Evolutionary conservation across 179 eudicot species (phyloP).

Genomic region (Heliamphora pulchella): DNA sequence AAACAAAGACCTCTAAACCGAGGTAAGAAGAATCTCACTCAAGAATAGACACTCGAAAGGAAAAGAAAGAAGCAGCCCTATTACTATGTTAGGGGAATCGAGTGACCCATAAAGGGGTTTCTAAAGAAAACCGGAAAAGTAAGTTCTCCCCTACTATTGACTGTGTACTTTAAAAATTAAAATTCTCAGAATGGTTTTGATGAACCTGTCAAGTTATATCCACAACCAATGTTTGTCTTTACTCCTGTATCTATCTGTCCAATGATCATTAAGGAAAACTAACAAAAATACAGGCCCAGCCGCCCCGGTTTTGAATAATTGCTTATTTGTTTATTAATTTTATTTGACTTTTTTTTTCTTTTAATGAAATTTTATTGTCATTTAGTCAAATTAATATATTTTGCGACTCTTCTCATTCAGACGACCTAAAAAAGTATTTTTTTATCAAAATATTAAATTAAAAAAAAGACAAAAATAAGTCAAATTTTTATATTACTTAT

Average conservation of each 20-base stretch:
- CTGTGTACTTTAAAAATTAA: not conserved
- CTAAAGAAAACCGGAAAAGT: slow-evolving; percentile 5
- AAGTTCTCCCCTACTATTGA: slow-evolving; percentile 2
- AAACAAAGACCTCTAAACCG: too few species aligned
- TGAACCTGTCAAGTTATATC: not conserved
- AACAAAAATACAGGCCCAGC: slow-evolving; percentile 10
- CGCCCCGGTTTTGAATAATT: not conserved
- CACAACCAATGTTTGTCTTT: not conserved
- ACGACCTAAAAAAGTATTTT: too few species aligned
- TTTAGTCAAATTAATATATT: too few species aligned
- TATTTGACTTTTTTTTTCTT: not conserved
- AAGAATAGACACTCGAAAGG: too few species aligned
- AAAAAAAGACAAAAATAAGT: too few species aligned
- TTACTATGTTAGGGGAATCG: too few species aligned
- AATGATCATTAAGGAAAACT: not conserved
- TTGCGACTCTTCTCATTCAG: too few species aligned
- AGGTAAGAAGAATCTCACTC: too few species aligned
- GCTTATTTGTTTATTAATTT: not conserved
- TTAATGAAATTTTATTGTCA: too few species aligned
- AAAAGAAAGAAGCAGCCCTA: too few species aligned
- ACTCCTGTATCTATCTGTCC: not conserved
- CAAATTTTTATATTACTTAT: too few species aligned
- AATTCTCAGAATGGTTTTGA: not conserved
- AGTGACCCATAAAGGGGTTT: not conserved
- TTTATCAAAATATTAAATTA: too few species aligned